phyloP scores from a whole-genome alignment of 1,284 basidiomycete genomes.

The Blastosporella zonata region DNA sequence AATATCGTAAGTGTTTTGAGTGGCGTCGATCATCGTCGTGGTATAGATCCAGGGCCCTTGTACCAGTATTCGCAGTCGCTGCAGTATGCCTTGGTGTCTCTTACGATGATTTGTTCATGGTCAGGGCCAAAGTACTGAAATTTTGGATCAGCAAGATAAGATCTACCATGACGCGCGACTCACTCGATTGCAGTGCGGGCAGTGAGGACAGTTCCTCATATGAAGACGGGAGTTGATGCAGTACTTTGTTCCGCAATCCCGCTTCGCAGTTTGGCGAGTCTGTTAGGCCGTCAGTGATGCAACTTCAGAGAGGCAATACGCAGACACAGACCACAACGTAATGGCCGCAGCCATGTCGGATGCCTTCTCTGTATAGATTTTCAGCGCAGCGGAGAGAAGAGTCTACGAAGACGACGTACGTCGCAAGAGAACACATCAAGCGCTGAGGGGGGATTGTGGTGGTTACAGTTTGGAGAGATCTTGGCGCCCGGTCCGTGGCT shows the following conservation, averaged over 20 bases:
- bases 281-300: conserved; percentile 26
- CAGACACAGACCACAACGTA: conserved; percentile 39
- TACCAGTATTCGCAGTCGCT: conserved; percentile 64
- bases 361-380: conserved; percentile 58
- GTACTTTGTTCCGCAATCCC: conserved; percentile 57
- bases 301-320: conserved; percentile 23
- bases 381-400: conserved; percentile 20
- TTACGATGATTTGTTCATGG: conserved; percentile 53
- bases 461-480: conserved; percentile 18
- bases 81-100: conserved; percentile 55
- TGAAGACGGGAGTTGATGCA: conserved; percentile 60
- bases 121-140: conserved; percentile 69
- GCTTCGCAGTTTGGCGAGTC: conserved; percentile 57
- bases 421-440: conserved; percentile 70
- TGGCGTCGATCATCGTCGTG: conserved; percentile 22
- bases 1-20: neutral
- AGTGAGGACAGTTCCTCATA: conserved; percentile 44
- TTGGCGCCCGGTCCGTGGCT: conserved; percentile 9
- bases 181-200: conserved; percentile 55
- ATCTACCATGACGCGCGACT: conserved; percentile 19
- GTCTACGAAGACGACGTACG: conserved; percentile 43
- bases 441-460: conserved; percentile 17
- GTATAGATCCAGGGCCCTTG: conserved; percentile 38
- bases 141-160: conserved; percentile 14
- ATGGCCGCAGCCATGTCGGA: conserved; percentile 72